Conservation (phyloP, 495 filamentous ascomycete species). For the Lentithecium fluviatile region DNA sequence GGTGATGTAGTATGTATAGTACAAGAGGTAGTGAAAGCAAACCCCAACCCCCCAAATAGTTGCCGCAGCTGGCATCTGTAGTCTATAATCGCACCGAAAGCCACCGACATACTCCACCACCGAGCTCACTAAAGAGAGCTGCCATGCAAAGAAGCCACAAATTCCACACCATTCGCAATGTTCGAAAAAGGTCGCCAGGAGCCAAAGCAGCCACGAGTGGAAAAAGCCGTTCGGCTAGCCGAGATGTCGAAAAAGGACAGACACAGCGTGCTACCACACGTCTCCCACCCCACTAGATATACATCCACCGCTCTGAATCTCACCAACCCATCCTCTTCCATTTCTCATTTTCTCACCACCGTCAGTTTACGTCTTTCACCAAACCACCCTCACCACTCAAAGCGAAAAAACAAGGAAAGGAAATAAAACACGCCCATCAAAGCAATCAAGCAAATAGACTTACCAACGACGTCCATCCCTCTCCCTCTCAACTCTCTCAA, state of each 20-base stretch:
- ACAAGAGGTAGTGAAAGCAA: neutral
- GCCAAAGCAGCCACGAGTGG: too few relatives aligned
- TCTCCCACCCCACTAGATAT: too few relatives aligned
- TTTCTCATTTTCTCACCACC: neutral
- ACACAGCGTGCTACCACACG: too few relatives aligned
- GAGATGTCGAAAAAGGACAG: too few relatives aligned
- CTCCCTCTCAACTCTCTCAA: constrained; percentile 26
- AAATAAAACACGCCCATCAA: neutral
- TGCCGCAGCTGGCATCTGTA: neutral
- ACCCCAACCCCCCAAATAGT: too few relatives aligned
- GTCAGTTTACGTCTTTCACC: neutral
- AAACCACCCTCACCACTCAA: neutral
- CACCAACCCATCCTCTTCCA: neutral
- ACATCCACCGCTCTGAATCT: neutral
- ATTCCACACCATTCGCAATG: too few relatives aligned
- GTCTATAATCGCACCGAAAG: too few relatives aligned
- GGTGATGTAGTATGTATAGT: constrained; percentile 4
- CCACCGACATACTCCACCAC: too few relatives aligned
- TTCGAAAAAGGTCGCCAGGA: too few relatives aligned
- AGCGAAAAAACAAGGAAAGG: neutral
- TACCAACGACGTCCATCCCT: constrained; percentile 12
- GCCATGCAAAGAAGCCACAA: too few relatives aligned
- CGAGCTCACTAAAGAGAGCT: too few relatives aligned
- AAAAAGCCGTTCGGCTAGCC: too few relatives aligned
- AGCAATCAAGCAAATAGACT: neutral